These are phyloP conservation scores for Lepiota brunneoincarnata DNA, from an alignment of 768 basidiomycete species.

Conservation along the genomic window DNA sequence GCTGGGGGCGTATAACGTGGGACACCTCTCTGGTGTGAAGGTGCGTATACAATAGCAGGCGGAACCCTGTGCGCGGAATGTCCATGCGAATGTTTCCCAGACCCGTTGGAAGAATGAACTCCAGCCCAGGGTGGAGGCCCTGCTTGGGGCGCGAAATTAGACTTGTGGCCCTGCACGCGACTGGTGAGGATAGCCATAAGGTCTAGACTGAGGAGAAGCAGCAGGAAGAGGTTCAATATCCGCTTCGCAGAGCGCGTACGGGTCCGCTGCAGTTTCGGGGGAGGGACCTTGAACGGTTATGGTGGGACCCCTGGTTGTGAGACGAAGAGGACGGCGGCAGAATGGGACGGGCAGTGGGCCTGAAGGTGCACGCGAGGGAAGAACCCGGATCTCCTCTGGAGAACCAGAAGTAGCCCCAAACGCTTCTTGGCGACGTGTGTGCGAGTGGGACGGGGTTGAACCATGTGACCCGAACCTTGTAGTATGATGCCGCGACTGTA, in stretches of 20 bases:
- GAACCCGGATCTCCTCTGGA: conserved; percentile 63
- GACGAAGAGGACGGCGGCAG: conserved; percentile 31
- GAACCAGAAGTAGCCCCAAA: conserved; percentile 13
- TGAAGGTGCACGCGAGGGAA: conserved; percentile 43
- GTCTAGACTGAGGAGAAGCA: conserved; percentile 23
- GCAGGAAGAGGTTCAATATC: conserved; percentile 23
- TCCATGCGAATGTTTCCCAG: conserved; percentile 10
- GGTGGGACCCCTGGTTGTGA: conserved; percentile 24
- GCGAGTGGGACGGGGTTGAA: conserved; percentile 26
- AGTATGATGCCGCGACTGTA: conserved; percentile 30
- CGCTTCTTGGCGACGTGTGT: conserved; percentile 23
- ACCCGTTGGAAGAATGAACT: not conserved
- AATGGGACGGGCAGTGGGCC: conserved; percentile 18
- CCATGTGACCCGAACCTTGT: conserved; percentile 38
- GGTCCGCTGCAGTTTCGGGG: conserved; percentile 33
- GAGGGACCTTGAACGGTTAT: conserved; percentile 44
- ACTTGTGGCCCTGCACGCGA: conserved; percentile 21
- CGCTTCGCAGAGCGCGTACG: conserved; percentile 22
- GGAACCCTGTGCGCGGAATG: conserved; percentile 6
- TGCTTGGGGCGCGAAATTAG: conserved; percentile 20
- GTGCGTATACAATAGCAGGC: conserved; percentile 53
- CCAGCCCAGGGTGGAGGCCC: conserved; percentile 5
- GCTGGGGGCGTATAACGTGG: conserved; percentile 60
- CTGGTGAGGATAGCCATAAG: conserved; percentile 19
- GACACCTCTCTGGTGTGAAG: conserved; percentile 41